Evolutionary conservation across 2,329 filamentous ascomycete genomes (phyloP).

Genomic region (Hypoxylon sp.): DNA sequence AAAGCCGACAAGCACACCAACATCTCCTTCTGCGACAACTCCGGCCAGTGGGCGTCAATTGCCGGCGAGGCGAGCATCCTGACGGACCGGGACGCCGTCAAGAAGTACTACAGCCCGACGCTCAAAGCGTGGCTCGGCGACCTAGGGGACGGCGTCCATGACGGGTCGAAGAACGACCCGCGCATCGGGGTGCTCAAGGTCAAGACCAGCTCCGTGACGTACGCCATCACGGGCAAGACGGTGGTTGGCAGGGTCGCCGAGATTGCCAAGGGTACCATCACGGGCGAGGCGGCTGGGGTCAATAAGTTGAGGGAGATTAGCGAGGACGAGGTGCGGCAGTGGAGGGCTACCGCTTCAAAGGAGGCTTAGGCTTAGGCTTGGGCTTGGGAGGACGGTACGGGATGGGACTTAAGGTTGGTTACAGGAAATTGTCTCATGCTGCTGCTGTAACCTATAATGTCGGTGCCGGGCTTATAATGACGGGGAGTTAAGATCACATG

Average conservation of each 20-base stretch:
- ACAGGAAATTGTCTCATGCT: not conserved
- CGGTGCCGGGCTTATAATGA: not conserved
- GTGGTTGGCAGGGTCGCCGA: conserved; percentile 75
- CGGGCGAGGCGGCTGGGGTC: conserved; percentile 77
- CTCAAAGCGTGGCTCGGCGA: conserved; percentile 91
- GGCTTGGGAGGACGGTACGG: not conserved
- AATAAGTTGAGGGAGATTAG: conserved; percentile 83
- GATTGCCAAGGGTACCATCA: conserved; percentile 80
- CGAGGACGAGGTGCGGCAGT: conserved; percentile 75
- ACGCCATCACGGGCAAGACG: conserved; percentile 75
- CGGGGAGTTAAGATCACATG: not conserved
- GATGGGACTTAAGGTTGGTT: not conserved
- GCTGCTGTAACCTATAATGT: not conserved
- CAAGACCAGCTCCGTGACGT: conserved; percentile 78
- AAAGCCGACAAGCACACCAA: conserved; percentile 80
- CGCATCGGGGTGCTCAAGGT: conserved; percentile 85
- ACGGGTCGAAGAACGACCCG: conserved; percentile 86
- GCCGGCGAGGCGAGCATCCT: conserved; percentile 78
- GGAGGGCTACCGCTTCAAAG: conserved; percentile 55
- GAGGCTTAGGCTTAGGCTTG: not conserved
- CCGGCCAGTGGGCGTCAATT: conserved; percentile 88
- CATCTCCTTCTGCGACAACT: conserved; percentile 81
- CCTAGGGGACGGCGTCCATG: conserved; percentile 84
- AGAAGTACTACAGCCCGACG: conserved; percentile 80
- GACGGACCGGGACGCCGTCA: conserved; percentile 77